Base-by-base conservation (phyloP, 140 eudicot species). In the Ambrosia hybrid region DNA sequence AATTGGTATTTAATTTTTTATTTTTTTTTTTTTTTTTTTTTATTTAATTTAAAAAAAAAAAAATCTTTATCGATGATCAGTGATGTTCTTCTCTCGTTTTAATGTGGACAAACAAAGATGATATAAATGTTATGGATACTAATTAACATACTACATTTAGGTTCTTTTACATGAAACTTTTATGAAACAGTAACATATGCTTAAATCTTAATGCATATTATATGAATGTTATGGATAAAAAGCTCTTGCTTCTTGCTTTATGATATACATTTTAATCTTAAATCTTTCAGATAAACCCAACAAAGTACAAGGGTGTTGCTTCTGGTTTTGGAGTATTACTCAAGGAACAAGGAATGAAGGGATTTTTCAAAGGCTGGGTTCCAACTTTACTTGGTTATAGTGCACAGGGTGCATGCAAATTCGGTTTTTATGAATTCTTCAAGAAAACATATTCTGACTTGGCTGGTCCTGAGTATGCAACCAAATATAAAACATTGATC, bases 381-480 rank as follows among this genome's bases (percentile, higher is more conserved):
- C 83, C 83, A 68, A 80, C 84, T 2, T 69, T 80, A 56, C 9
- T 74, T 10, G 84, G 84, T 68, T 80, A 80, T 60, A 80, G 84
- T 55, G 76, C 64, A 68, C 84, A 80, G 6, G 84, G 84, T 21
- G 80, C 84, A 53, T 80, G 80, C 63, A 80, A 80, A 65, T 80
- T 74, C 11, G 84, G 84, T 52, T 80, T 80, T 48, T 80, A 80
- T 43, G 84, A 80, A 46, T 80, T 68, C 43, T 80, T 80, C 73
- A 74, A 80, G 90, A 93, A 93, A 83, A 78, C 85, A 33, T 93
- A 93, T 85, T 87, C 97, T 3, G 98, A 93, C 69, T 69, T 90
- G 4, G 97, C 94, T 55, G 97, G 98, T 15, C 96, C 94, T 1
- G 94, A 93, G 63, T 73, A 72, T 71, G 96, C 97, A 46, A 76